phyloP scores from a whole-genome alignment of 768 basidiomycete genomes.

The Mycena maculata region DNA sequence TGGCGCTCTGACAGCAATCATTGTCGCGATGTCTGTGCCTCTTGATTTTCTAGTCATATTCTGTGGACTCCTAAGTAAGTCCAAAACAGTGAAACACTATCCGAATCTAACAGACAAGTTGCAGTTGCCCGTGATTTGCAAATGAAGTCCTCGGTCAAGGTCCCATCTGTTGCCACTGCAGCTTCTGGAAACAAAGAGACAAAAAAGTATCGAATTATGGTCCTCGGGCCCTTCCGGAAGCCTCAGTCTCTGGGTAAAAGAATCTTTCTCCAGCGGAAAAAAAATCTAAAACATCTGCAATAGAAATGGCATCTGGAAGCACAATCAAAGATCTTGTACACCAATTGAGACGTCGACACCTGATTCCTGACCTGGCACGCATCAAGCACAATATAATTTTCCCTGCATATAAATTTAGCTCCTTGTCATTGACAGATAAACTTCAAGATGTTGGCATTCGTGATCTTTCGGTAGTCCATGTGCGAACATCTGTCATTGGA shows the following conservation, averaged over 20 bases:
- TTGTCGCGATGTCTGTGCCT: neutral
- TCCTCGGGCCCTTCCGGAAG: constrained; percentile 5
- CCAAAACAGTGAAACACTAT: neutral
- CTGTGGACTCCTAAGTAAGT: neutral
- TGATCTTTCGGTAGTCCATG: constrained; percentile 11
- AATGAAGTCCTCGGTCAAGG: constrained; percentile 9
- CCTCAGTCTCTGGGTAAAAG: neutral
- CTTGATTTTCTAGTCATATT: neutral
- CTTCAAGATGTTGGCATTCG: constrained; percentile 7
- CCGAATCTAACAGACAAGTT: neutral
- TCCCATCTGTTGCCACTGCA: neutral
- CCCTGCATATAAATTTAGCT: neutral
- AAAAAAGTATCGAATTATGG: constrained; percentile 15
- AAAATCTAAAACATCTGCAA: neutral
- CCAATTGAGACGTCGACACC: constrained; percentile 1
- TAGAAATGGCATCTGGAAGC: neutral
- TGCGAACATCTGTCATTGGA: constrained; percentile 6
- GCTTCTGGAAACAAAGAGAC: neutral
- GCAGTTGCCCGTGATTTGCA: neutral
- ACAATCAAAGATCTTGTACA: constrained; percentile 17
- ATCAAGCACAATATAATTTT: constrained; percentile 15
- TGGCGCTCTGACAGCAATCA: neutral
- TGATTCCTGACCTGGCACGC: neutral
- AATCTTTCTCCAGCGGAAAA: too few species aligned
- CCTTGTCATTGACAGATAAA: constrained; percentile 4